Evolutionary conservation across 345 rosid species (phyloP), one percentile per base, ranked within the genome.

Genomic region (Geranium brycei): DNA sequence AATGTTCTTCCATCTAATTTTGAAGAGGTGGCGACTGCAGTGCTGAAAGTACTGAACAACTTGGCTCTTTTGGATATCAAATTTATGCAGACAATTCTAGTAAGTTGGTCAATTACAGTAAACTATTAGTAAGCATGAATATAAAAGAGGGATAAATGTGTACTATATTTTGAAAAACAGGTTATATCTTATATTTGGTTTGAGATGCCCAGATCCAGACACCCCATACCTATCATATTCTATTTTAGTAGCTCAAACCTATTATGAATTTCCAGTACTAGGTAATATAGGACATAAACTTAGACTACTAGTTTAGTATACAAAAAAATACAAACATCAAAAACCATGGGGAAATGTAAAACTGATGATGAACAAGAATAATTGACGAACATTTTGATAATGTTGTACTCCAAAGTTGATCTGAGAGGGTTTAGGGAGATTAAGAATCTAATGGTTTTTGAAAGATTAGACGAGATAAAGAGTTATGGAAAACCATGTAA

Each of bases 21-120:
- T 68, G 90, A 87, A 72, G 90, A 84, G 78, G 88, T 83, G 59
- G 85, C 87, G 65, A 80, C 90, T 63, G 93, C 86, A 58, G 93
- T 84, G 62, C 78, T 87, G 75, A 87, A 80, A 75, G 80, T 84
- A 69, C 70, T 87, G 73, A 87, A 84, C 70, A 87, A 84, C 77
- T 78, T 87, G 83, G 93, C 90, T 57, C 79, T 76, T 61, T 31
- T 81, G 76, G 88, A 87, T 77, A 76, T 84, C 53, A 64, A 66
- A 16, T 84, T 72, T 65, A 68, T 87, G 73, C 89, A 84, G 75
- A 78, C 72, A 77, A 79, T 84, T 79, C 93, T 87, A 64, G 93
- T 84, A 73, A 79, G 80, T 69, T 66, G 51, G 57, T 61, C 57
- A 55, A 31, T 38, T 41, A 69, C 35, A 15, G 17, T 47, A 47